Percentiles rank a stretch among this genome's conserved stretches.
Evolutionary conservation across 176 grass and related monocot species (phyloP).

Genomic region (Pontederia paniculata): DNA sequence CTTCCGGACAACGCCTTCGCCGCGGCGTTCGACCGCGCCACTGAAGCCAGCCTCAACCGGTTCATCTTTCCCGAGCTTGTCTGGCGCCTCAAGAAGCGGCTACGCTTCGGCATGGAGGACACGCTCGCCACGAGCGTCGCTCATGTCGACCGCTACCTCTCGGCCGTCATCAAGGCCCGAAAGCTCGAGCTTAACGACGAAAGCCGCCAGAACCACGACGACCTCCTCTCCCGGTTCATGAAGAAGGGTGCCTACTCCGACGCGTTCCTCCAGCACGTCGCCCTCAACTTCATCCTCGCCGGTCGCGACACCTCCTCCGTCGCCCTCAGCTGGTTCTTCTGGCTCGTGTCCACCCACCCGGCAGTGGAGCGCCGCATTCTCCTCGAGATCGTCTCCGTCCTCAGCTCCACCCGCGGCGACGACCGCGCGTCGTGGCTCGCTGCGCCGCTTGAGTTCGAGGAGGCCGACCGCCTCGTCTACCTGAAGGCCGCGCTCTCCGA

Average conservation of each 20-base stretch:
- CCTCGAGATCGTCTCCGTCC: background rate
- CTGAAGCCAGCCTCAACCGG: conserved; percentile 19
- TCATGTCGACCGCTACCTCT: conserved; percentile 14
- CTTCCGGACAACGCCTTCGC: conserved; percentile 19
- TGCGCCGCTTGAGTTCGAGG: conserved; percentile 61
- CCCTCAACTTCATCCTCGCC: conserved; percentile 20
- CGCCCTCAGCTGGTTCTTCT: conserved; percentile 16
- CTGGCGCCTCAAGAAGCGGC: conserved; percentile 18
- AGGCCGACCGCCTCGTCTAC: conserved; percentile 79
- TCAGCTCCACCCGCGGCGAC: background rate
- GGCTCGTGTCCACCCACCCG: conserved; percentile 23
- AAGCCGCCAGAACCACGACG: conserved; percentile 7
- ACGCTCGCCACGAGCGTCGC: conserved; percentile 6
- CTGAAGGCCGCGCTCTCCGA: conserved; percentile 94
- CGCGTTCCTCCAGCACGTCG: conserved; percentile 18
- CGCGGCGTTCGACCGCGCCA: conserved; percentile 15
- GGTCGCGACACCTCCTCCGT: conserved; percentile 20
- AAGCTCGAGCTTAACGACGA: conserved; percentile 15
- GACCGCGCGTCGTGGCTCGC: conserved; percentile 14
- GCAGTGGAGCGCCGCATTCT: conserved; percentile 10
- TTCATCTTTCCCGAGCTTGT: conserved; percentile 21
- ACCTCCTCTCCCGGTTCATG: conserved; percentile 21
- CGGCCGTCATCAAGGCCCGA: conserved; percentile 16
- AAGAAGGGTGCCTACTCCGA: conserved; percentile 18
- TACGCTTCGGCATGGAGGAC: conserved; percentile 10